A percentile compares a stretch with the other conserved stretches of the same genome.
phyloP scores from a whole-genome alignment of 2,329 filamentous ascomycete species.

The Ophidiomyces ophidiicola region DNA sequence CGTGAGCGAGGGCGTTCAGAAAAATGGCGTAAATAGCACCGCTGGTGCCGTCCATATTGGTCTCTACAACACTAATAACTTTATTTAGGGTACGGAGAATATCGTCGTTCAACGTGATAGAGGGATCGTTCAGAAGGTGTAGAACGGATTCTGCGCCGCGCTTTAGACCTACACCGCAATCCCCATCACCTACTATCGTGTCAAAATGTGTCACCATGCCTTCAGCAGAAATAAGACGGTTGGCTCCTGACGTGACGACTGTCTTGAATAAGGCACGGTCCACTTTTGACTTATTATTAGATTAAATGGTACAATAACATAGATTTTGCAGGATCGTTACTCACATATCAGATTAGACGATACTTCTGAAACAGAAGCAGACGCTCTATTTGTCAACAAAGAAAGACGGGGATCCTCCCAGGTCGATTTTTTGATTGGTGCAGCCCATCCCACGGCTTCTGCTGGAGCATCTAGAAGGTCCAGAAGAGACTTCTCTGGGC shows the following conservation, averaged over 20 bases:
- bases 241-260: constrained; percentile 43
- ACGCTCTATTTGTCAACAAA: constrained; percentile 18
- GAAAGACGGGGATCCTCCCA: constrained; percentile 48
- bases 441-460: constrained; percentile 56
- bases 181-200: constrained; percentile 78
- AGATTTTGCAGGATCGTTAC: constrained; percentile 16
- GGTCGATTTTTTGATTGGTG: constrained; percentile 46
- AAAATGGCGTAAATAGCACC: constrained; percentile 80
- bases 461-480: constrained; percentile 56
- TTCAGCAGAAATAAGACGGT: constrained; percentile 51
- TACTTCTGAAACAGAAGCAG: constrained; percentile 30
- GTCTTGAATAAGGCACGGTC: constrained; percentile 32
- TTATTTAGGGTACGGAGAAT: constrained; percentile 47
- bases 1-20: constrained; percentile 68
- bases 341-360: constrained; percentile 43
- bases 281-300: constrained; percentile 10
- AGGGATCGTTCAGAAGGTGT: constrained; percentile 30
- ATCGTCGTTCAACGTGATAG: constrained; percentile 41
- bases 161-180: constrained; percentile 77
- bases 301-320: not conserved
- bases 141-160: constrained; percentile 62
- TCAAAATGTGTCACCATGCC: constrained; percentile 55
- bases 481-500: constrained; percentile 44
- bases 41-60: constrained; percentile 61
- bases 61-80: constrained; percentile 53